Evolutionary conservation across 352 stramenopile genomes (phyloP).

Genomic region (Pythium guiyangense): DNA sequence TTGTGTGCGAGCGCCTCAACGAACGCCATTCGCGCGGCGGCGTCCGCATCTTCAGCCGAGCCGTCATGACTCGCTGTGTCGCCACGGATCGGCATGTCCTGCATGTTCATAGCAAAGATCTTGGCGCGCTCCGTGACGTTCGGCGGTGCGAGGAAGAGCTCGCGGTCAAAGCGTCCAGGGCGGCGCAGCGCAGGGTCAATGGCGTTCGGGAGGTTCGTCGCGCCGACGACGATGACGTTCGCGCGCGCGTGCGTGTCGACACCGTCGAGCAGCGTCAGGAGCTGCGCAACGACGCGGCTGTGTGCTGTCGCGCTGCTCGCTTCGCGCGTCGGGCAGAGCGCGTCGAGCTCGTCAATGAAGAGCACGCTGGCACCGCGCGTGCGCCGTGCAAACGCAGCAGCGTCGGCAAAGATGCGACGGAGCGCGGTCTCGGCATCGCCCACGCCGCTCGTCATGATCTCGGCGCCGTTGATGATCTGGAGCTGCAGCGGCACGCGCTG

Average conservation of each 20-base stretch:
- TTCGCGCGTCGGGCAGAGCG: slow-evolving; percentile 91
- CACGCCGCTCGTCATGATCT: slow-evolving; percentile 72
- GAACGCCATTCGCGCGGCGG: slow-evolving; percentile 12
- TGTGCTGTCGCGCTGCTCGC: slow-evolving; percentile 39
- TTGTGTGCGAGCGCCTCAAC: slow-evolving; percentile 35
- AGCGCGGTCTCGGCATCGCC: slow-evolving; percentile 68
- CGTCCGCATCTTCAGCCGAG: slow-evolving; percentile 5
- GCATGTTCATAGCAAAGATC: slow-evolving; percentile 66
- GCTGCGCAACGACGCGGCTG: slow-evolving; percentile 89
- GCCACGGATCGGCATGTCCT: slow-evolving; percentile 31
- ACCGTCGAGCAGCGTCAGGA: slow-evolving; percentile 95
- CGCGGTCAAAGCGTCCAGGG: slow-evolving; percentile 76
- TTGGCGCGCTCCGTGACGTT: slow-evolving; percentile 29
- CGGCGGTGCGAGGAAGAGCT: slow-evolving; percentile 62
- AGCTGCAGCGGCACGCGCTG: slow-evolving; percentile 43
- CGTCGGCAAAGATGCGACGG: slow-evolving; percentile 49
- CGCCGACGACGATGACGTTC: slow-evolving; percentile 93
- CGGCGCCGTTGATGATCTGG: slow-evolving; percentile 72
- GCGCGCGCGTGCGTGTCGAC: slow-evolving; percentile 58
- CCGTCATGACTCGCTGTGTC: not conserved
- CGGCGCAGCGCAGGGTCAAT: slow-evolving; percentile 82
- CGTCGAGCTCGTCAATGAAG: slow-evolving; percentile 97
- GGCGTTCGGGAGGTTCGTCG: slow-evolving; percentile 93
- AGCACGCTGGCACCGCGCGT: slow-evolving; percentile 60
- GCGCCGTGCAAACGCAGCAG: slow-evolving; percentile 20